These are phyloP conservation scores for Nakazawaea ambrosiae DNA, from an alignment of 805 yeast genomes.

Conservation along the genomic window DNA sequence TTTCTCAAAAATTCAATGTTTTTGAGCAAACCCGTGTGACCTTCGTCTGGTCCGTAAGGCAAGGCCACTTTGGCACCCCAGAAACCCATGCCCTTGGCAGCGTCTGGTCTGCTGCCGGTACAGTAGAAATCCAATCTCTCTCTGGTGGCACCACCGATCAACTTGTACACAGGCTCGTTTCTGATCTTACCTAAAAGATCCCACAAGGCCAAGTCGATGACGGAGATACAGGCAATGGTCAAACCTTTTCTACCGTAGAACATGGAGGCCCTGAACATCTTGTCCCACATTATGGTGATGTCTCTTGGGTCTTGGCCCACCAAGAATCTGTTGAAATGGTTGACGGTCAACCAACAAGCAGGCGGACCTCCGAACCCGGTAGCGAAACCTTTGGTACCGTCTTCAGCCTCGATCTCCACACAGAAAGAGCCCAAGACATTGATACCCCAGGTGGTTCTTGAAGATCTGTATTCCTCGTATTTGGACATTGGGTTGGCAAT, in stretches of 20 bases:
- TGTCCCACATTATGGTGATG: conserved; percentile 38
- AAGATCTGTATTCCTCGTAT: conserved; percentile 35
- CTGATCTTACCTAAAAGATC: conserved; percentile 43
- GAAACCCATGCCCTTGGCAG: conserved; percentile 43
- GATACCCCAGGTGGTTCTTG: conserved; percentile 43
- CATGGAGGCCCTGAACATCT: conserved; percentile 41
- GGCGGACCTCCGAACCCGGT: conserved; percentile 48
- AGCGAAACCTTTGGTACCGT: conserved; percentile 43
- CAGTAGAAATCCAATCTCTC: conserved; percentile 40
- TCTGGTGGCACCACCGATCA: conserved; percentile 45
- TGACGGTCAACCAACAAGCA: conserved; percentile 39
- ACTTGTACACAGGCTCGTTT: conserved; percentile 43
- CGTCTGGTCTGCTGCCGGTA: conserved; percentile 40
- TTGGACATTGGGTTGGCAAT: conserved; percentile 45
- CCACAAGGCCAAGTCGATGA: conserved; percentile 43
- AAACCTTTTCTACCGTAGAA: conserved; percentile 45
- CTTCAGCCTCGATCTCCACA: conserved; percentile 39
- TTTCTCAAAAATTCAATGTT: conserved; percentile 37
- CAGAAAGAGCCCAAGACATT: conserved; percentile 44
- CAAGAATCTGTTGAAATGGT: conserved; percentile 39
- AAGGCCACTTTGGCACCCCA: conserved; percentile 49
- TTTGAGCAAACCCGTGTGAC: conserved; percentile 36
- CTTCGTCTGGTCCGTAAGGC: conserved; percentile 45
- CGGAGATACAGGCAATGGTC: conserved; percentile 39
- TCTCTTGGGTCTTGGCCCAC: conserved; percentile 42